A percentile compares a stretch with the other conserved stretches of the same genome.
These are phyloP conservation scores for Kalmusia sp. DNA, from an alignment of 2,329 filamentous ascomycete species.

Conservation along the genomic window DNA sequence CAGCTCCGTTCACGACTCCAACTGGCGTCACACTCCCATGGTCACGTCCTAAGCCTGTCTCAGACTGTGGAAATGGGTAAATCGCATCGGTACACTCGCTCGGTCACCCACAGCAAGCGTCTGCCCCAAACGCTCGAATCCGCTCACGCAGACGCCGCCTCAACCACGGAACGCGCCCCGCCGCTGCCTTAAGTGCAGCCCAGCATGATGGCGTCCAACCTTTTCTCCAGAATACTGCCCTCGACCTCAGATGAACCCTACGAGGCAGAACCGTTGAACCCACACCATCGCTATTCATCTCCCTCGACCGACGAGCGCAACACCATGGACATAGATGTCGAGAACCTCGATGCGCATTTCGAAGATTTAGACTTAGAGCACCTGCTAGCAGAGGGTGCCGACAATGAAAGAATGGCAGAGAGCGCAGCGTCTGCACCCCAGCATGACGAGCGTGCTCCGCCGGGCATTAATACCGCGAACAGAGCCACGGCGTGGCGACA, in stretches of 20 bases:
- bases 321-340: constrained; percentile 58
- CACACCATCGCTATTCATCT: constrained; percentile 29
- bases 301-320: constrained; percentile 49
- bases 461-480: constrained; percentile 34
- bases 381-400: constrained; percentile 59
- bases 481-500: constrained; percentile 49
- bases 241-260: constrained; percentile 56
- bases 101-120: constrained; percentile 23
- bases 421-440: constrained; percentile 48
- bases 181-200: constrained; percentile 31
- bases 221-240: constrained; percentile 60
- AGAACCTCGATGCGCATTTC: constrained; percentile 58
- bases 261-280: constrained; percentile 47
- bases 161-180: constrained; percentile 28
- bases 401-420: constrained; percentile 56
- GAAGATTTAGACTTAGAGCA: constrained; percentile 65
- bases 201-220: constrained; percentile 60
- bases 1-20: constrained; percentile 23
- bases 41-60: constrained; percentile 19
- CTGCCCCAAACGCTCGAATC: constrained; percentile 11
- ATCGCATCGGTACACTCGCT: constrained; percentile 24
- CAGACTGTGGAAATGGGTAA: constrained; percentile 28
- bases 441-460: constrained; percentile 32
- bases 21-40: constrained; percentile 26
- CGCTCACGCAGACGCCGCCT: constrained; percentile 15